phyloP scores from a whole-genome alignment of 202 grass and related monocot genomes.

The Elaeis oleifera region DNA sequence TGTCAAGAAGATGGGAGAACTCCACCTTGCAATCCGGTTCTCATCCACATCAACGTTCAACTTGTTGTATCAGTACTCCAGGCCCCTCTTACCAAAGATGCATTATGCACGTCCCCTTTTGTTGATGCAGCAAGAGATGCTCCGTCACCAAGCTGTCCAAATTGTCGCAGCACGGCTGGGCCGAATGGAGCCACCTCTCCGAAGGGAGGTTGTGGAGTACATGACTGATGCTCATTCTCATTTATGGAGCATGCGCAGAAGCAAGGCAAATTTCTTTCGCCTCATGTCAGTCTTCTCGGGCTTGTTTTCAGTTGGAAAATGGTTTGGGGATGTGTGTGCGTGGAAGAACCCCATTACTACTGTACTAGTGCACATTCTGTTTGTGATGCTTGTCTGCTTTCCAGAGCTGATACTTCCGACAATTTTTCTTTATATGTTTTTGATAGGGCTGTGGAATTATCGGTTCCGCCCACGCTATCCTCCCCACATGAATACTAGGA shows the following conservation, averaged over 20 bases:
- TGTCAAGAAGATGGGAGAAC: constrained; percentile 90
- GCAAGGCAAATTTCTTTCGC: constrained; percentile 84
- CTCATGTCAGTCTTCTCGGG: constrained; percentile 72
- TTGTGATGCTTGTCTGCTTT: constrained; percentile 75
- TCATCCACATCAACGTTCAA: constrained; percentile 55
- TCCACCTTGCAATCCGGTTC: constrained; percentile 93
- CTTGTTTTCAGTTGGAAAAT: constrained; percentile 53
- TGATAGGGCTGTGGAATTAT: constrained; percentile 75
- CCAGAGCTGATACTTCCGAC: constrained; percentile 83
- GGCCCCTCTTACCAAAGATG: constrained; percentile 86
- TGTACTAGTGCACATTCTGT: constrained; percentile 72
- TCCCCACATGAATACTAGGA: constrained; percentile 70
- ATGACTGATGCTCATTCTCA: constrained; percentile 76
- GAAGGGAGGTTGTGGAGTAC: constrained; percentile 65
- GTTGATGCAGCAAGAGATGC: constrained; percentile 52
- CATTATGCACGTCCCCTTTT: constrained; percentile 59
- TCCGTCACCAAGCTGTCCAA: constrained; percentile 52
- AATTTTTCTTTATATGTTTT: constrained; percentile 76
- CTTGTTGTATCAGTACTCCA: constrained; percentile 54
- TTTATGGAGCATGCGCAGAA: constrained; percentile 84
- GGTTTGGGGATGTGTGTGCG: constrained; percentile 56
- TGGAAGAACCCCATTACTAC: constrained; percentile 88
- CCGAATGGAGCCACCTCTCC: constrained; percentile 85
- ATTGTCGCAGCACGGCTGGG: constrained; percentile 53
- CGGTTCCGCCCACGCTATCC: constrained; percentile 65